These are phyloP conservation scores for Russula abietina DNA, from an alignment of 768 basidiomycete genomes.

Conservation along the genomic window DNA sequence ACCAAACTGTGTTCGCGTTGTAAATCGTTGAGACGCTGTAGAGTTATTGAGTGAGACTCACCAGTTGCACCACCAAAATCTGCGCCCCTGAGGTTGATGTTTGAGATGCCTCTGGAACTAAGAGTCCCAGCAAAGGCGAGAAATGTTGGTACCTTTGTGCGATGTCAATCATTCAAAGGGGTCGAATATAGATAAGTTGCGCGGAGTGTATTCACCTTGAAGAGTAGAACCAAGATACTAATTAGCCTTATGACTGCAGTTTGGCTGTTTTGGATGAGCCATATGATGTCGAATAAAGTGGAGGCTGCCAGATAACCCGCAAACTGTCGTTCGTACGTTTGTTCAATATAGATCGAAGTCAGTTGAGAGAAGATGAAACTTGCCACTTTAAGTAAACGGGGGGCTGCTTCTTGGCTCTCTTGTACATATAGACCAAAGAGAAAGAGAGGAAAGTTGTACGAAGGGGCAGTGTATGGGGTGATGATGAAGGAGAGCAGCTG, in stretches of 20 bases:
- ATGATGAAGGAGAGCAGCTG: constrained; percentile 59
- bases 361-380: constrained; percentile 18
- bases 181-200: background rate
- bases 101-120: constrained; percentile 34
- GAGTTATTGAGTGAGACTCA: constrained; percentile 12
- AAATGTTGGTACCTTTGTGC: constrained; percentile 34
- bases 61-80: constrained; percentile 35
- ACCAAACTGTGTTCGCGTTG: constrained; percentile 33
- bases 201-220: constrained; percentile 33
- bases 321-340: constrained; percentile 41
- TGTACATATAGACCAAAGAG: constrained; percentile 71
- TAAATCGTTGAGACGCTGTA: background rate
- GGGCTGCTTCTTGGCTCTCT: constrained; percentile 55
- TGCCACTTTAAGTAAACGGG: constrained; percentile 59
- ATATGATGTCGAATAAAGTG: constrained; percentile 61
- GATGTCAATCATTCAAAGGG: background rate
- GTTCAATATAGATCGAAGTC: background rate
- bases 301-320: constrained; percentile 57
- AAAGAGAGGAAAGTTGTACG: constrained; percentile 79
- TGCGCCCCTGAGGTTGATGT: constrained; percentile 32
- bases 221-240: constrained; percentile 35
- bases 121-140: constrained; percentile 33
- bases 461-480: constrained; percentile 49
- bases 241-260: constrained; percentile 50
- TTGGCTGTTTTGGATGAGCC: constrained; percentile 55